Conservation (phyloP, 441 rosid genomes). For the Populus hybrid region DNA sequence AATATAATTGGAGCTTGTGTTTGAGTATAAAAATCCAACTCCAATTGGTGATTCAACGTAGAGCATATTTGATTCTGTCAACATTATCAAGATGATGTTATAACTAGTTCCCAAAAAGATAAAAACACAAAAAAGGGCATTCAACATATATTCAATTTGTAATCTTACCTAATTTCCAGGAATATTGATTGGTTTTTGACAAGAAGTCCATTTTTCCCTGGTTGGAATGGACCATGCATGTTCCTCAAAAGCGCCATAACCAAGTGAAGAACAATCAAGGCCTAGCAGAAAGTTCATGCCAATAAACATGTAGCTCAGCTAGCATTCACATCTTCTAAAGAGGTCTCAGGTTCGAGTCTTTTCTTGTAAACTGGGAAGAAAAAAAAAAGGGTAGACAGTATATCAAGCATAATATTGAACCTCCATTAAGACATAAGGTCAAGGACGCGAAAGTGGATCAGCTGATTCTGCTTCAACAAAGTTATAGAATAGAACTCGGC, state of each 20-base stretch:
- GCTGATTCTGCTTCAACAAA: conserved; percentile 31
- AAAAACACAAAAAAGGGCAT: not conserved
- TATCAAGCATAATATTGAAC: conserved; percentile 5
- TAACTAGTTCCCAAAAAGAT: not conserved
- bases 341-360: not conserved
- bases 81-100: not conserved
- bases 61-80: conserved; percentile 37
- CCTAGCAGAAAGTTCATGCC: conserved; percentile 16
- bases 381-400: not conserved
- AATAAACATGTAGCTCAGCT: not conserved
- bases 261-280: conserved; percentile 46
- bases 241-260: conserved; percentile 46
- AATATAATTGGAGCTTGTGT: conserved; percentile 26
- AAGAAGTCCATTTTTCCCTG: conserved; percentile 32
- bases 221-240: conserved; percentile 41
- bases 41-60: conserved; percentile 38
- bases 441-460: conserved; percentile 25
- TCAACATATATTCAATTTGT: not conserved
- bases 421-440: conserved; percentile 44
- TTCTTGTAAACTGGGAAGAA: not conserved
- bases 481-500: conserved; percentile 41
- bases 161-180: conserved; percentile 36
- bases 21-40: conserved; percentile 44
- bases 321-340: not conserved
- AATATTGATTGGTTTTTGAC: conserved; percentile 31